Evolutionary conservation across 805 yeast genomes (phyloP).

Genomic region (Lipomyces yamadae): DNA sequence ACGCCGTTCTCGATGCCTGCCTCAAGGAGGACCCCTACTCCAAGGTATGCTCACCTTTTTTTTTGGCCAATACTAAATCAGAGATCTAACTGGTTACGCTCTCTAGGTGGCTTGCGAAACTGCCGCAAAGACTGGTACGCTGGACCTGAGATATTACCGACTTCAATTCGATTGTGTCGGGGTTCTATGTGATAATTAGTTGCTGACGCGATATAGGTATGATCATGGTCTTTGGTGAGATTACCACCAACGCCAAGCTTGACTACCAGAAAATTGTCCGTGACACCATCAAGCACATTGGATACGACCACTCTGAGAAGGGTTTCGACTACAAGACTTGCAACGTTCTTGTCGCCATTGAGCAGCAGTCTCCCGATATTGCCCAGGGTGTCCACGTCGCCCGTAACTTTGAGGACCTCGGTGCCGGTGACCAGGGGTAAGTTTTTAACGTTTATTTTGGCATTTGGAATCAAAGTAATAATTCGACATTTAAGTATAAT

Average conservation of each 20-base stretch:
- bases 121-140: conserved; percentile 92
- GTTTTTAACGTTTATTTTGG: neutral
- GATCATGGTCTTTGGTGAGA: conserved; percentile 99
- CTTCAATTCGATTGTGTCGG: too few relatives aligned
- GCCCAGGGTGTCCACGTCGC: conserved; percentile 99
- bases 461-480: neutral
- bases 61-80: neutral
- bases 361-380: conserved; percentile 98
- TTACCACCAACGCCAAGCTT: conserved; percentile 92
- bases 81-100: neutral
- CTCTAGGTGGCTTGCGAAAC: conserved; percentile 91
- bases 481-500: conserved; percentile 65
- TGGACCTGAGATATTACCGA: neutral
- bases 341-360: conserved; percentile 98
- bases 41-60: conserved; percentile 50
- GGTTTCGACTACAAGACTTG: conserved; percentile 99
- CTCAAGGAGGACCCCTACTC: conserved; percentile 93
- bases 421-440: conserved; percentile 96
- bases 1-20: conserved; percentile 98
- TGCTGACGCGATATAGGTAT: conserved; percentile 49
- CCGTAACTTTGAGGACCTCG: conserved; percentile 90
- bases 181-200: too few relatives aligned
- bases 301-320: conserved; percentile 93
- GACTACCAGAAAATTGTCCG: conserved; percentile 98
- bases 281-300: conserved; percentile 98